A percentile compares a stretch with the other conserved stretches of the same genome.
These are phyloP conservation scores for Candida neerlandica DNA, from an alignment of 1,139 yeast species.

Conservation along the genomic window DNA sequence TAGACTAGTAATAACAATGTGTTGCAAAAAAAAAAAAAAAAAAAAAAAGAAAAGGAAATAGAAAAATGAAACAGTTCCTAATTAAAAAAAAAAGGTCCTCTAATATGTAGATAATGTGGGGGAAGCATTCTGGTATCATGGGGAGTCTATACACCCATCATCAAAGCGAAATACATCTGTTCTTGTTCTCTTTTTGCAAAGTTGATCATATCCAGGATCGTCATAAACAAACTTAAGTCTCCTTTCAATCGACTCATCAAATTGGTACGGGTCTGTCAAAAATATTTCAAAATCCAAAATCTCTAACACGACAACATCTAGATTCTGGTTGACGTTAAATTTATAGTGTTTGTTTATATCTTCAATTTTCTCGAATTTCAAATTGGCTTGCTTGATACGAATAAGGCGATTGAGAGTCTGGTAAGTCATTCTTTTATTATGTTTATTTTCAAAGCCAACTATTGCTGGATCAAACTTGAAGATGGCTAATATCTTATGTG, in stretches of 20 bases:
- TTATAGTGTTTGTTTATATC: constrained; percentile 20
- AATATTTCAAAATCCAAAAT: constrained; percentile 29
- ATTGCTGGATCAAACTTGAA: constrained; percentile 33
- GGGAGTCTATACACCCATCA: neutral
- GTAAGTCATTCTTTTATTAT: constrained; percentile 36
- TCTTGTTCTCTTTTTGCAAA: constrained; percentile 11
- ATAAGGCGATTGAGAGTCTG: constrained; percentile 29
- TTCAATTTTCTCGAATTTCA: constrained; percentile 23
- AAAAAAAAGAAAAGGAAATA: neutral
- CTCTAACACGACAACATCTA: constrained; percentile 27
- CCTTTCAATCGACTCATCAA: constrained; percentile 22
- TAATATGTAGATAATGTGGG: no score
- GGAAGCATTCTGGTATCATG: neutral
- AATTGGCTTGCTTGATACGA: constrained; percentile 27
- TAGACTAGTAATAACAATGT: neutral
- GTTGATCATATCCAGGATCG: constrained; percentile 16
- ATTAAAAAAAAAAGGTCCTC: no score
- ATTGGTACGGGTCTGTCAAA: constrained; percentile 30
- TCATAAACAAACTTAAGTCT: constrained; percentile 26
- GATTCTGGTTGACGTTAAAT: constrained; percentile 9
- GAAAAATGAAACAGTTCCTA: neutral
- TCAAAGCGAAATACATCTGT: neutral
- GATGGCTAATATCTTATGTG: constrained; percentile 31
- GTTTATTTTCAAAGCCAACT: constrained; percentile 29
- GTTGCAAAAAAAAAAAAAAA: constrained; percentile 7